phyloP scores from a whole-genome alignment of 2,329 filamentous ascomycete genomes.

The Alternaria atra region DNA sequence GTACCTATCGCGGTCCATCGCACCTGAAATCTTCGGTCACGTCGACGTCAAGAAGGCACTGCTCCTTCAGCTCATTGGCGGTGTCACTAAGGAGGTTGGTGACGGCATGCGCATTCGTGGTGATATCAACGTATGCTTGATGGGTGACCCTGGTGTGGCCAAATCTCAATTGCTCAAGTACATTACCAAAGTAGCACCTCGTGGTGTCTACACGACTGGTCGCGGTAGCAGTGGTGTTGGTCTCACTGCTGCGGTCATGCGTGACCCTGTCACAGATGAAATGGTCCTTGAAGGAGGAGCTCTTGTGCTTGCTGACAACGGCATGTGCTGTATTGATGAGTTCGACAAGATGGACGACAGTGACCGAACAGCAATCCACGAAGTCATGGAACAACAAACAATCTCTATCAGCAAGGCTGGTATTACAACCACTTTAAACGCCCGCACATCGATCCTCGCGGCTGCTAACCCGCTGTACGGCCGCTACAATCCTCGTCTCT shows the following conservation, averaged over 20 bases:
- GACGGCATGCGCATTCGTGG: constrained; percentile 99
- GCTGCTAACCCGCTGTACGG: constrained; percentile 97
- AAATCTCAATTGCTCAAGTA: constrained; percentile 99
- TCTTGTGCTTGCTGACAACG: constrained; percentile 81
- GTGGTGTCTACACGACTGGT: constrained; percentile 85
- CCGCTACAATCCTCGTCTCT: constrained; percentile 96
- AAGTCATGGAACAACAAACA: constrained; percentile 89
- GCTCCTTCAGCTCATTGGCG: constrained; percentile 92
- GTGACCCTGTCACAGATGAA: constrained; percentile 82
- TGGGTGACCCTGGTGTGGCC: constrained; percentile 99
- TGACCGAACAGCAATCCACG: constrained; percentile 83
- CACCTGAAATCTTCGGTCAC: constrained; percentile 96
- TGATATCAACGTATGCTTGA: constrained; percentile 97
- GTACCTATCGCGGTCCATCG: constrained; percentile 93
- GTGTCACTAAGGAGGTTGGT: constrained; percentile 94
- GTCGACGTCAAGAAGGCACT: constrained; percentile 98
- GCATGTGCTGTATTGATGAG: constrained; percentile 86
- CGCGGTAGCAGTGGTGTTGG: constrained; percentile 83
- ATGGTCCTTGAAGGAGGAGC: constrained; percentile 86
- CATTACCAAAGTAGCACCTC: constrained; percentile 96
- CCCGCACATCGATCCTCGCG: constrained; percentile 92
- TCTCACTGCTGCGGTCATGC: constrained; percentile 84
- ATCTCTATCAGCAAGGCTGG: constrained; percentile 90
- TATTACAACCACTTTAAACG: constrained; percentile 96
- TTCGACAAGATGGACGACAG: constrained; percentile 92